phyloP scores from a whole-genome alignment of 1,284 basidiomycete genomes.

The Calocybe gambosa region DNA sequence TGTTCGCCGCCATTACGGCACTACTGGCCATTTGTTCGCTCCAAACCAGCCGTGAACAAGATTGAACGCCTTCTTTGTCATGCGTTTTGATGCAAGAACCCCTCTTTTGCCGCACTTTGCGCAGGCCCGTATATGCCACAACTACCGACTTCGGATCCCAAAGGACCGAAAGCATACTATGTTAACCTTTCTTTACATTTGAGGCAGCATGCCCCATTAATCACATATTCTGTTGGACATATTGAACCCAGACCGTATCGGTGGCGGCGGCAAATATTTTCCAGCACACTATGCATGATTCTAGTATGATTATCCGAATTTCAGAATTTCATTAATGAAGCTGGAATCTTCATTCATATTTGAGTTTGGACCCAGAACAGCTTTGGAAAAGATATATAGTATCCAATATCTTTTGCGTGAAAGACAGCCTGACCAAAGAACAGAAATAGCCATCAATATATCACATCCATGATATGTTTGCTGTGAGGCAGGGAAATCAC shows the following conservation, averaged over 20 bases:
- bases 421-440: background rate
- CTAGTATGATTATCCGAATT: background rate
- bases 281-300: background rate
- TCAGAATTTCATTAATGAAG: background rate
- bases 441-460: background rate
- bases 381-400: too few relatives aligned
- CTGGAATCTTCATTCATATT: too few relatives aligned
- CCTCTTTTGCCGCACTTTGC: slow-evolving; percentile 4
- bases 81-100: slow-evolving; percentile 8
- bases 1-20: background rate
- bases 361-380: too few relatives aligned
- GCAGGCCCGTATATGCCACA: background rate
- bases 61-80: background rate
- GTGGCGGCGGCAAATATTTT: background rate
- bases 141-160: background rate
- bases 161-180: background rate
- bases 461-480: background rate
- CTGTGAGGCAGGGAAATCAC: slow-evolving; percentile 1
- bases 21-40: background rate
- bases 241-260: background rate
- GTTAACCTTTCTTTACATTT: background rate
- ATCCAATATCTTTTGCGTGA: too few relatives aligned
- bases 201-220: background rate
- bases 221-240: too few relatives aligned
- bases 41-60: background rate